Evolutionary conservation across 805 yeast species (phyloP).

Genomic region (Maudiozyma bulderi): DNA sequence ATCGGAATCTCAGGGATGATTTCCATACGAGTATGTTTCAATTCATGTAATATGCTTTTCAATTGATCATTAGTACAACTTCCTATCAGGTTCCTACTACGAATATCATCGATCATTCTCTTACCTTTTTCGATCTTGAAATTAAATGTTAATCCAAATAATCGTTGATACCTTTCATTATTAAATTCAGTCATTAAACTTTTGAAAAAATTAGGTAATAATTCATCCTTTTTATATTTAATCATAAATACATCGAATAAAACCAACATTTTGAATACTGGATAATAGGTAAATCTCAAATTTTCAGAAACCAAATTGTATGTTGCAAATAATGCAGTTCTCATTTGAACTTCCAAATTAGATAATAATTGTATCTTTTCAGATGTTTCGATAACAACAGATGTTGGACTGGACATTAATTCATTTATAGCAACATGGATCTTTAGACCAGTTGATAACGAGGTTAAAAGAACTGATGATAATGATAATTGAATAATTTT

Average conservation of each 20-base stretch:
- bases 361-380: constrained; percentile 3
- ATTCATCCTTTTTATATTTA: constrained; percentile 17
- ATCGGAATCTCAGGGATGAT: background rate
- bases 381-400: background rate
- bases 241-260: constrained; percentile 22
- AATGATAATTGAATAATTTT: constrained; percentile 22
- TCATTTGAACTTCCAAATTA: constrained; percentile 13
- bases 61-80: constrained; percentile 6
- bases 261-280: constrained; percentile 24
- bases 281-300: constrained; percentile 23
- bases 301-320: constrained; percentile 17
- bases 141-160: constrained; percentile 18
- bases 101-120: constrained; percentile 12
- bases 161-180: constrained; percentile 14
- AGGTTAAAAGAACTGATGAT: constrained; percentile 16
- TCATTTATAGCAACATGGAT: constrained; percentile 4
- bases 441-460: constrained; percentile 19
- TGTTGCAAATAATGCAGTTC: constrained; percentile 14
- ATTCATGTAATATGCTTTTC: background rate
- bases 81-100: constrained; percentile 11
- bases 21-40: background rate
- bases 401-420: background rate
- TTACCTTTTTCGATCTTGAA: constrained; percentile 12
- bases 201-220: constrained; percentile 11
- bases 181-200: constrained; percentile 8